Conservation (phyloP, 352 stramenopile species). For the Halophytophthora polymorphica region DNA sequence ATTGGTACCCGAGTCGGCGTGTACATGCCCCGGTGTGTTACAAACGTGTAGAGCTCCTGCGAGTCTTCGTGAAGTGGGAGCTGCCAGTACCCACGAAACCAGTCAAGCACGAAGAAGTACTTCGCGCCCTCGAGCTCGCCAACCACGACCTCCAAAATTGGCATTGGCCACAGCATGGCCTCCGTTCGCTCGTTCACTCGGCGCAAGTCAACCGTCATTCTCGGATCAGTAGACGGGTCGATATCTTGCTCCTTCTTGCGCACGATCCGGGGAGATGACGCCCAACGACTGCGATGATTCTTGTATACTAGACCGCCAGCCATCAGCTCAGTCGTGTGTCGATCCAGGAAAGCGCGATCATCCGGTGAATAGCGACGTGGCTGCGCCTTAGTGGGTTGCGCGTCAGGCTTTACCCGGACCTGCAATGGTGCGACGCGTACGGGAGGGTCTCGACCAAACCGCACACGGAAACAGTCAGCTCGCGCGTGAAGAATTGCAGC, state of each 20-base stretch:
- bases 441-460: conserved; percentile 11
- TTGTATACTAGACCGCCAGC: background rate
- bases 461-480: conserved; percentile 6
- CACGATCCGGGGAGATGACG: conserved; percentile 7
- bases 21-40: conserved; percentile 20
- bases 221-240: conserved; percentile 5
- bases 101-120: conserved; percentile 22
- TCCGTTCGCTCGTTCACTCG: conserved; percentile 19
- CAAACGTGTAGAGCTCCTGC: conserved; percentile 18
- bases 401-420: conserved; percentile 7
- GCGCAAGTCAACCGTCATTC: conserved; percentile 24
- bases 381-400: background rate
- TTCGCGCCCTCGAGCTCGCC: conserved; percentile 8
- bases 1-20: conserved; percentile 16
- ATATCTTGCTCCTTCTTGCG: conserved; percentile 8
- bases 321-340: conserved; percentile 1
- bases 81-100: conserved; percentile 28
- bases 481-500: background rate
- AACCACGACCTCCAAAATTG: conserved; percentile 9
- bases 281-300: conserved; percentile 11
- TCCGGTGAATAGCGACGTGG: conserved; percentile 3
- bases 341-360: conserved; percentile 7
- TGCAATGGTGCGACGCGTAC: conserved; percentile 12
- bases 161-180: conserved; percentile 22
- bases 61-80: conserved; percentile 14